phyloP scores from a whole-genome alignment of 2,329 filamentous ascomycete genomes.

The Metarhizium rileyi region DNA sequence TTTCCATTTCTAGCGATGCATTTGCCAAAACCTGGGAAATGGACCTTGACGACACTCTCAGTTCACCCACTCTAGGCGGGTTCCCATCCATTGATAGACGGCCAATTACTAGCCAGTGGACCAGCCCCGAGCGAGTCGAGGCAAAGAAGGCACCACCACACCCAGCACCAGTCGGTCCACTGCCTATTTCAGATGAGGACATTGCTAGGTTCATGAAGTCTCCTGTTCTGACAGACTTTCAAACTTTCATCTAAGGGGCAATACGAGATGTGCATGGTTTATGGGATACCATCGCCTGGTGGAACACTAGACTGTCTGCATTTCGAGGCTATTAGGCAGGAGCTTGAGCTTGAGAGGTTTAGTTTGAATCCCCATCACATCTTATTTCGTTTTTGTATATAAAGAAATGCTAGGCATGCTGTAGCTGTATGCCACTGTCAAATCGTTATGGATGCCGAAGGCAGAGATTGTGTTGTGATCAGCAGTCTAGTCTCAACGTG shows the following conservation, averaged over 20 bases:
- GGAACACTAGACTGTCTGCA: neutral
- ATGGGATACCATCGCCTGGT: neutral
- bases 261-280: neutral
- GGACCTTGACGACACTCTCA: constrained; percentile 7
- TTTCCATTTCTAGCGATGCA: constrained; percentile 22
- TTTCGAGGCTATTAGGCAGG: neutral
- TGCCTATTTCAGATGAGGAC: constrained; percentile 12
- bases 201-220: neutral
- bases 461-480: too few relatives aligned
- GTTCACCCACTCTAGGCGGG: neutral
- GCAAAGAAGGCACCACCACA: constrained; percentile 23
- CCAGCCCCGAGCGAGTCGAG: constrained; percentile 17
- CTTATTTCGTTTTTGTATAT: neutral
- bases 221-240: neutral
- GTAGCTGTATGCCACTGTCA: too few relatives aligned
- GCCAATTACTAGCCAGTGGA: neutral
- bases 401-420: too few relatives aligned
- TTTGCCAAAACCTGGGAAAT: constrained; percentile 23
- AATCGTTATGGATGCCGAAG: too few relatives aligned
- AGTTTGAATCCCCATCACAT: neutral
- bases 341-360: too few relatives aligned
- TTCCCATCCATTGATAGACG: constrained; percentile 6
- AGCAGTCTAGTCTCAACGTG: too few relatives aligned
- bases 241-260: neutral
- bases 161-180: constrained; percentile 19